Conservation (phyloP, 2,329 filamentous ascomycete species). For the Neurospora sp. region DNA sequence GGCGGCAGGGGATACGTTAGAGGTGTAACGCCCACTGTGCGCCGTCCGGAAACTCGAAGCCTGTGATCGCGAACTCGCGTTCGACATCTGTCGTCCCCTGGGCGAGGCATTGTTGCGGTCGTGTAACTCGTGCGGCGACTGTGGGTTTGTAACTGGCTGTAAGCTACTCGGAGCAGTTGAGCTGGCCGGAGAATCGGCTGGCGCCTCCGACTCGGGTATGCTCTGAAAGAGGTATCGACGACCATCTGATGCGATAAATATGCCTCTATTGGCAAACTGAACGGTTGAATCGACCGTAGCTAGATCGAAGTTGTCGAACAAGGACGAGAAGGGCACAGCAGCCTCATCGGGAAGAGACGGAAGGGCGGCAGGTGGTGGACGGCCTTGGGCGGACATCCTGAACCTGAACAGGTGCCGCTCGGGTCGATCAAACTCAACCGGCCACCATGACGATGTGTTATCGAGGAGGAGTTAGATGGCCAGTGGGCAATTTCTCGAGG, state of each 20-base stretch:
- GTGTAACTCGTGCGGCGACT: background rate
- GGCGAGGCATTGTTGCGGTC: background rate
- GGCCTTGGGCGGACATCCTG: conserved; percentile 18
- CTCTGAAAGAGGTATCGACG: conserved; percentile 20
- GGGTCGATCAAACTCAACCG: conserved; percentile 4
- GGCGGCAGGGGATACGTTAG: background rate
- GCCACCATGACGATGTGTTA: no score
- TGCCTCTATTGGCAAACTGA: conserved; percentile 18
- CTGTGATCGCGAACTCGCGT: background rate
- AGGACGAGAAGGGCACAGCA: conserved; percentile 18
- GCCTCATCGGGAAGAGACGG: conserved; percentile 18
- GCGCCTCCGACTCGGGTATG: conserved; percentile 10
- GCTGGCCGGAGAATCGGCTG: background rate
- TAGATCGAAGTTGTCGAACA: conserved; percentile 19
- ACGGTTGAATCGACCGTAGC: conserved; percentile 18
- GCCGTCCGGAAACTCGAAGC: background rate
- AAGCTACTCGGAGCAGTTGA: background rate
- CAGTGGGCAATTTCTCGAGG: background rate
- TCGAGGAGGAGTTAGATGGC: no score
- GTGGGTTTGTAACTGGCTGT: background rate
- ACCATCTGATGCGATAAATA: conserved; percentile 19
- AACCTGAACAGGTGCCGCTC: conserved; percentile 13
- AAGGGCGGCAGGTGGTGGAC: conserved; percentile 15
- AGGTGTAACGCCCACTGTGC: background rate
- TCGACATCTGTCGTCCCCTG: background rate